These are phyloP conservation scores for Vishniacozyma victoriae DNA, from an alignment of 768 basidiomycete genomes.

Conservation along the genomic window DNA sequence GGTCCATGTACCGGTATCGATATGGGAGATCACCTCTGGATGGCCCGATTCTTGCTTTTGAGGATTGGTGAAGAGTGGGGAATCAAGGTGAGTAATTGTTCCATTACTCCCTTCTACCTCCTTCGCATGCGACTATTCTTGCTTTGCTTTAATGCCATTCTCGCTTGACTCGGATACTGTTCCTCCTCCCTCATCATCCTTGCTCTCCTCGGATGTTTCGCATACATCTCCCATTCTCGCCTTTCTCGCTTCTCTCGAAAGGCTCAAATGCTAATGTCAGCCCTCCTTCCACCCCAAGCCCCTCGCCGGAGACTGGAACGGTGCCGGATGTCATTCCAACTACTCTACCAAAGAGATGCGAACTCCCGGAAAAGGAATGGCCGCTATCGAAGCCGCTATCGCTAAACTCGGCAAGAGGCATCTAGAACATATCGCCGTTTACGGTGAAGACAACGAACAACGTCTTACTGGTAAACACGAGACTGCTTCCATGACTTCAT, in stretches of 20 bases:
- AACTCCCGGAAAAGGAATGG: conserved; percentile 79
- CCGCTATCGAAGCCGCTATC: conserved; percentile 84
- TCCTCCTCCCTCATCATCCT: background rate
- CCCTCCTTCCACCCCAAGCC: conserved; percentile 99
- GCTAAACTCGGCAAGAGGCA: conserved; percentile 87
- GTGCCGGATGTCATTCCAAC: conserved; percentile 96
- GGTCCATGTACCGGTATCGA: conserved; percentile 95
- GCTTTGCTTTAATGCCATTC: no score
- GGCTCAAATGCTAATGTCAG: conserved; percentile 17
- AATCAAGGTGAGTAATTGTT: conserved; percentile 54
- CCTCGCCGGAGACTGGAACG: conserved; percentile 95
- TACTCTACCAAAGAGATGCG: conserved; percentile 93
- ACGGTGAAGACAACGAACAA: conserved; percentile 95
- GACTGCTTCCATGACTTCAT: conserved; percentile 85
- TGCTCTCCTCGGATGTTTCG: no score
- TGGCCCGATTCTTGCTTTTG: conserved; percentile 92
- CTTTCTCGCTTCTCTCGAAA: no score
- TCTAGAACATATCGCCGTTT: conserved; percentile 91
- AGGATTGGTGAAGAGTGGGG: conserved; percentile 98
- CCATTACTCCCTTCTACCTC: background rate
- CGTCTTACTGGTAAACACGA: conserved; percentile 95
- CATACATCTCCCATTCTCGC: no score
- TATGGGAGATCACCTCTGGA: conserved; percentile 99
- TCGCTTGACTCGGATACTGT: no score
- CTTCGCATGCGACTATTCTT: no score